phyloP scores from a whole-genome alignment of 2,329 filamentous ascomycete species.

The Gaeumannomyces tritici region DNA sequence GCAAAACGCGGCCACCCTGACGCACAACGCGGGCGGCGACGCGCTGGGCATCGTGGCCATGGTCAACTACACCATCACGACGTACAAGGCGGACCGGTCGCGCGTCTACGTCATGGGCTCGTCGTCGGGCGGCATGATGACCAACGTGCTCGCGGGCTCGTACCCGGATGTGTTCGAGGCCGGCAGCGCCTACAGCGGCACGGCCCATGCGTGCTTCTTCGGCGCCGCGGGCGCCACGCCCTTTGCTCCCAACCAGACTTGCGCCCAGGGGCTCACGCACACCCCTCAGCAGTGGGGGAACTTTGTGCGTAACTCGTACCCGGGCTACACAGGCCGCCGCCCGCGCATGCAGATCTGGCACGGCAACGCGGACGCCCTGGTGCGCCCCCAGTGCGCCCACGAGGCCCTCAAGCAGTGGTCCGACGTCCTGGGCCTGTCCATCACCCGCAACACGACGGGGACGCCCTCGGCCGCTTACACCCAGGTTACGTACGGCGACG shows the following conservation, averaged over 20 bases:
- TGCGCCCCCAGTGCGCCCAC: conserved; percentile 9
- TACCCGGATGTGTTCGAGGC: conserved; percentile 47
- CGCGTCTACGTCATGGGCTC: conserved; percentile 39
- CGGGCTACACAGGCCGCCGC: conserved; percentile 33
- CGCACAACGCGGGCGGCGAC: conserved; percentile 39
- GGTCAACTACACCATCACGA: conserved; percentile 36
- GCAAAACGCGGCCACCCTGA: conserved; percentile 33
- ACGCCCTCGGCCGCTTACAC: conserved; percentile 25
- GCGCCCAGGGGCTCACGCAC: conserved; percentile 36
- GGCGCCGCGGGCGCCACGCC: conserved; percentile 1
- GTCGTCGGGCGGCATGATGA: conserved; percentile 45
- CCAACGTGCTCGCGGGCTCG: conserved; percentile 39
- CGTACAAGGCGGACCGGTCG: conserved; percentile 36
- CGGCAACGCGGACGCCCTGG: conserved; percentile 27
- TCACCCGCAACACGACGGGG: conserved; percentile 18
- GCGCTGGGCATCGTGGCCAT: conserved; percentile 37
- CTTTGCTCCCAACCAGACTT: conserved; percentile 34
- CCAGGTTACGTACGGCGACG: conserved; percentile 24
- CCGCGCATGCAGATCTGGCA: conserved; percentile 29
- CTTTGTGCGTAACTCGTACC: conserved; percentile 35
- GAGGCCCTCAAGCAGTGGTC: conserved; percentile 37
- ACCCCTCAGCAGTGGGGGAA: conserved; percentile 27
- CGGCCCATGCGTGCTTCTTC: conserved; percentile 44
- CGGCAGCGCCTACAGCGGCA: conserved; percentile 39
- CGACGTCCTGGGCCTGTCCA: conserved; percentile 28